phyloP scores from a whole-genome alignment of 192 early-diverging fungal species.

The Pilaira anomala region DNA sequence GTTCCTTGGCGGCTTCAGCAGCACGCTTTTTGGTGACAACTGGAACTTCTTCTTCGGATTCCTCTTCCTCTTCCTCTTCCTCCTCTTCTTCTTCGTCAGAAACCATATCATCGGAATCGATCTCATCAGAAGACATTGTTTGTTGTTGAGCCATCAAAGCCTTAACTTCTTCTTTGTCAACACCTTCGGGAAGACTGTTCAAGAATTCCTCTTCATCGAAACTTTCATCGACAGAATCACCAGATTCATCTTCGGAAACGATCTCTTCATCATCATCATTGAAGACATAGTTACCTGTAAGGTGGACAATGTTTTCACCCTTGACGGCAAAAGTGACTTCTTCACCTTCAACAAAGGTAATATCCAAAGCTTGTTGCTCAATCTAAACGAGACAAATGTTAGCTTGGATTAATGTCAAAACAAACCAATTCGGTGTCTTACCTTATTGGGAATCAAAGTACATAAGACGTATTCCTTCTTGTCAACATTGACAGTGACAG shows the following conservation, averaged over 20 bases:
- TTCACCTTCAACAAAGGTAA: conserved; percentile 71
- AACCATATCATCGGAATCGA: conserved; percentile 26
- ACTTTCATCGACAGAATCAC: conserved; percentile 17
- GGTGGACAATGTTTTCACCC: conserved; percentile 65
- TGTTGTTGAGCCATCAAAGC: too few species aligned
- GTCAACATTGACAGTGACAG: conserved; percentile 67
- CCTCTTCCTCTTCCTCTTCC: conserved; percentile 39
- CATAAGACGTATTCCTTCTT: conserved; percentile 76
- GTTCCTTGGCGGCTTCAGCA: conserved; percentile 29
- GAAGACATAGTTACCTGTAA: conserved; percentile 72
- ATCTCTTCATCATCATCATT: conserved; percentile 35
- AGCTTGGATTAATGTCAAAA: background rate
- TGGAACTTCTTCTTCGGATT: conserved; percentile 33
- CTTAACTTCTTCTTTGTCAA: background rate
- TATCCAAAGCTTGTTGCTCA: conserved; percentile 74
- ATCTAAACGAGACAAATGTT: conserved; percentile 19
- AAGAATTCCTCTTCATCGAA: background rate
- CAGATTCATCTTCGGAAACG: conserved; percentile 7
- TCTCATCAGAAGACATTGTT: conserved; percentile 2
- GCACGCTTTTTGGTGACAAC: conserved; percentile 34
- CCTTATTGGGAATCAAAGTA: conserved; percentile 70
- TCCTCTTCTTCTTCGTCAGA: conserved; percentile 32
- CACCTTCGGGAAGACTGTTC: background rate
- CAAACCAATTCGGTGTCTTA: background rate
- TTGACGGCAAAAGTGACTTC: conserved; percentile 73